Evolutionary conservation across 2,329 filamentous ascomycete species (phyloP), one percentile per base, ranked within the genome.

Genomic region (Colletotrichum sp.): DNA sequence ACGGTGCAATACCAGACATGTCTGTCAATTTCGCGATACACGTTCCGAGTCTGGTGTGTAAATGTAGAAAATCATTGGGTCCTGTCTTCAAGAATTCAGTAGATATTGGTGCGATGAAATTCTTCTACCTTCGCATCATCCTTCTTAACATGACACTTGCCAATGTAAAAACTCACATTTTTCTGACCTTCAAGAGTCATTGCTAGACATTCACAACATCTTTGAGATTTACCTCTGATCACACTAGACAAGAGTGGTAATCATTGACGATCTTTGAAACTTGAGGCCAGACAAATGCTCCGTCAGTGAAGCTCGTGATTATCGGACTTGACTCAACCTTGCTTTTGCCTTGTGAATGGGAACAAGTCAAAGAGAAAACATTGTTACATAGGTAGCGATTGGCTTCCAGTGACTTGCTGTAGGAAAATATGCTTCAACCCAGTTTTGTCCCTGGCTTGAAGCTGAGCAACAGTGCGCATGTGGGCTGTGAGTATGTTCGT

Each of bases 1-100:
- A n/a, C 18, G 3, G 0, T n/a, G 18, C 18, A n/a, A 49, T n/a
- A 49, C 39, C 9, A n/a, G 9, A 49, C 18, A 12, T 7, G 9
- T 12, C 1, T 44, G 18, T n/a, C 1, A 0, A n/a, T 7, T n/a
- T 4, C 9, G 18, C 39, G 3, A 49, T 49, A 18, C 5, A 12
- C 1, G 2, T n/a, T 6, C 39, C 39, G 39, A 49, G 39, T 6
- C 39, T 49, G 9, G 18, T n/a, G 18, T n/a, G 39, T 3, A 6
- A 12, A n/a, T 49, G 39, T n/a, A 49, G 18, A 9, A 49, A 4
- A 4, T 49, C 18, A 1, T 10, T 12, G 18, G 39, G 9, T 7
- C 0, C 9, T n/a, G 39, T 49, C 2, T 52, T 5, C 44, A 21
- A 8, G 12, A 21, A 13, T 21, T 12, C 4, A 52, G n/a, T 52